A percentile compares a stretch with the other conserved stretches of the same genome.
Evolutionary conservation across 108 stramenopile species (phyloP).

Genomic region (Cyclostephanos invisitatus): DNA sequence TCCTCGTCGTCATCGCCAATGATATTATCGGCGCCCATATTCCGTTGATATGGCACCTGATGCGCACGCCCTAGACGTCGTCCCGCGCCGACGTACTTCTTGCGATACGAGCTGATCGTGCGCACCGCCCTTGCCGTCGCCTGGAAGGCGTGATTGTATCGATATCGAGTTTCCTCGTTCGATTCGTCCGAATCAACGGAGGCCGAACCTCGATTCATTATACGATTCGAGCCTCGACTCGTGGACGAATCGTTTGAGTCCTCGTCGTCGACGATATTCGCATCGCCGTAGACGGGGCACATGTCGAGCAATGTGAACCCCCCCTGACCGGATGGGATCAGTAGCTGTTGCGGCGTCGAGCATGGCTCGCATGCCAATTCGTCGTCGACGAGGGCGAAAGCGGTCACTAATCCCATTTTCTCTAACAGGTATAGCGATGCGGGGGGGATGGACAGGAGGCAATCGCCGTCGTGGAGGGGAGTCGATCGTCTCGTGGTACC

Average conservation of each 20-base stretch:
- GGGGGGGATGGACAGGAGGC: conserved; percentile 63
- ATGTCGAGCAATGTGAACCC: conserved; percentile 85
- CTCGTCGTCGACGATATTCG: conserved; percentile 42
- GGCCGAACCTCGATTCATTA: conserved; percentile 7
- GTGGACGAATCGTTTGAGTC: conserved; percentile 19
- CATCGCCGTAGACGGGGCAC: conserved; percentile 66
- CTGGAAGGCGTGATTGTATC: conserved; percentile 37
- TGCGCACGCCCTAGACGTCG: background rate
- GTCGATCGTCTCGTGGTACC: background rate
- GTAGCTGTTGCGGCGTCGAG: conserved; percentile 82
- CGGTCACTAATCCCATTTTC: conserved; percentile 80
- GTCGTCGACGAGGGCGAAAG: conserved; percentile 82
- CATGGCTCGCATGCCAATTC: conserved; percentile 80
- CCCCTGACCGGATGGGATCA: conserved; percentile 77
- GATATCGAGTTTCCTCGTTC: conserved; percentile 34
- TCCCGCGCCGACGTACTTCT: background rate
- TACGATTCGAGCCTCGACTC: conserved; percentile 36
- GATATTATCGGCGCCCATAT: background rate
- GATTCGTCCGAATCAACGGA: conserved; percentile 28
- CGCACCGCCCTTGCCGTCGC: conserved; percentile 30
- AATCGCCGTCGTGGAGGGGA: conserved; percentile 5
- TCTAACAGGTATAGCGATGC: conserved; percentile 73
- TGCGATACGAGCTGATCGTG: conserved; percentile 31
- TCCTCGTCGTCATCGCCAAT: conserved; percentile 7
- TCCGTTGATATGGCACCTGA: background rate